These are phyloP conservation scores for Amorphotheca resinae DNA, from an alignment of 495 filamentous ascomycete genomes.

Conservation along the genomic window DNA sequence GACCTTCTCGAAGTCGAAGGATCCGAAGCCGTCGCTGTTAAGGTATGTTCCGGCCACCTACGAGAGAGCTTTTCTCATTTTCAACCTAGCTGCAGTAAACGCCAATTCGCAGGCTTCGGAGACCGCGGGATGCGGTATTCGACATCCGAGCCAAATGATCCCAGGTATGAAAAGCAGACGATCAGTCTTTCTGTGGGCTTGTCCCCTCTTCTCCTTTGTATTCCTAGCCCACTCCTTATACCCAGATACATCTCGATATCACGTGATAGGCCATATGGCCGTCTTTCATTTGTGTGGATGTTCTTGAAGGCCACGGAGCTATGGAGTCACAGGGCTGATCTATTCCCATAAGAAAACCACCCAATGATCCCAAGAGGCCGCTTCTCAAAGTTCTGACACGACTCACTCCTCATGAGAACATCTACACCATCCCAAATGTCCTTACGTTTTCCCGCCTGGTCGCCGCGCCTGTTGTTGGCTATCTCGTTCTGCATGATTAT, in stretches of 20 bases:
- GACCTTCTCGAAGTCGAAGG: neutral
- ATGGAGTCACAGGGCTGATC: neutral
- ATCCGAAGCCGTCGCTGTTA: neutral
- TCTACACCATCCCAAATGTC: conserved; percentile 88
- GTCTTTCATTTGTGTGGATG: neutral
- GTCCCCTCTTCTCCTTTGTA: neutral
- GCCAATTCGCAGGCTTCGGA: neutral
- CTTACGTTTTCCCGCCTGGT: conserved; percentile 80
- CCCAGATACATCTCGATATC: too few species aligned
- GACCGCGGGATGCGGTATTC: conserved; percentile 2
- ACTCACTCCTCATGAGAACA: conserved; percentile 59
- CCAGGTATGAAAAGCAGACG: neutral
- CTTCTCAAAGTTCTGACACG: conserved; percentile 15
- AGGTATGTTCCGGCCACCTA: neutral
- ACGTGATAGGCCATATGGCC: neutral
- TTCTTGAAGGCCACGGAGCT: neutral
- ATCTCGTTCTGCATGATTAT: conserved; percentile 73
- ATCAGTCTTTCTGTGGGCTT: neutral
- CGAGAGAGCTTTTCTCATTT: neutral
- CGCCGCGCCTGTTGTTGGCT: conserved; percentile 77
- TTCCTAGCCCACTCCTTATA: neutral
- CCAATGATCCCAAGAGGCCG: conserved; percentile 10
- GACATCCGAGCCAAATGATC: conserved; percentile 5
- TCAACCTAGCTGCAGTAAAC: neutral
- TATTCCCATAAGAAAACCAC: neutral